Evolutionary conservation across 345 rosid genomes (phyloP), one percentile per base, ranked within the genome.

Genomic region (Arabis hirsuta): DNA sequence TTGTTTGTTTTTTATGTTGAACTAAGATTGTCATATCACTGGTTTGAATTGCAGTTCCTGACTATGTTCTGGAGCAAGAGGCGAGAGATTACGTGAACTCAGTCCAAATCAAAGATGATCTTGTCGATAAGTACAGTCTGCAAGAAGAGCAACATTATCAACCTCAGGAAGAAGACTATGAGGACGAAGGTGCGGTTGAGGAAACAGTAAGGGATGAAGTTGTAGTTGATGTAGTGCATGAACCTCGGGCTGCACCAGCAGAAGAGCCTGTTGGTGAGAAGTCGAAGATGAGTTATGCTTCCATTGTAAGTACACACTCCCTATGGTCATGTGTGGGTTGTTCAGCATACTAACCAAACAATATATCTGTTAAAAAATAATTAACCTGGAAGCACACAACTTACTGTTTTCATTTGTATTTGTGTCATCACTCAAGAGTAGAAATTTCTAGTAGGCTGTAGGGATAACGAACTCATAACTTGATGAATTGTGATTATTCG

Each of bases 31-130:
- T 16, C 16, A 44, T 46, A 10, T 66, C 32, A 52, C 12, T 74
- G 67, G 56, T 9, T 78, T 76, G 24, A 39, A 3, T 38, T 41
- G 54, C 84, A 84, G 97, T 77, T 82, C 80, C 92, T 55, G 82
- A 94, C 79, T 84, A 84, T 65, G 86, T 27, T 64, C 75, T 89
- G 84, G 99, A 89, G 82, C 88, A 91, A 81, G 93, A 88, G 76
- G 88, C 89, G 5, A 84, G 85, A 44, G 96, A 88, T 39, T 91
- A 88, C 27, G 85, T 88, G 70, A 72, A 63, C 50, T 81, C 93
- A 2, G 84, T 84, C 42, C 85, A 84, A 73, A 83, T 89, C 63
- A 91, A 91, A 78, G 96, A 90, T 83, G 85, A 85, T 81, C 84
- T 78, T 43, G 77, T 85, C 1, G 94, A 87, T 54, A 82, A 88